These are phyloP conservation scores for Pseudozyma tsukubaensis DNA, from an alignment of 1,284 basidiomycete genomes.

Conservation along the genomic window DNA sequence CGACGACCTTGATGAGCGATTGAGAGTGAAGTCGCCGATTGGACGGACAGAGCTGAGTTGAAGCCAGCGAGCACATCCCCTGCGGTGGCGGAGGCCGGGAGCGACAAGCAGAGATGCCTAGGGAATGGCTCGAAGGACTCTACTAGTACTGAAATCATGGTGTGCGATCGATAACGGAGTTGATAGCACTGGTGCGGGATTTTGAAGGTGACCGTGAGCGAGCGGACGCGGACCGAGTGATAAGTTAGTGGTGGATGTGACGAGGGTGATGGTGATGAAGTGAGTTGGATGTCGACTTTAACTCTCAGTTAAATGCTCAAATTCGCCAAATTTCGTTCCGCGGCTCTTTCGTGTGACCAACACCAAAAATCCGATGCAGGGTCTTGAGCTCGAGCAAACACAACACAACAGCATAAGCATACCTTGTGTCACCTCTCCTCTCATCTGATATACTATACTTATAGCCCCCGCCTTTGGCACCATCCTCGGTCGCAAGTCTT, in stretches of 20 bases:
- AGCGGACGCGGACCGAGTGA: background rate
- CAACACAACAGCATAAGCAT: conserved; percentile 9
- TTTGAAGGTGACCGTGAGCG: background rate
- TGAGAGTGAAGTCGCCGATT: conserved; percentile 17
- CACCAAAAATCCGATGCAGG: conserved; percentile 32
- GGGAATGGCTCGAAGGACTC: conserved; percentile 48
- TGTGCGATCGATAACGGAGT: too few species aligned
- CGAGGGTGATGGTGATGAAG: conserved; percentile 22
- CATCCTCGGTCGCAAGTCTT: background rate
- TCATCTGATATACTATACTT: background rate
- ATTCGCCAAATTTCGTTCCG: conserved; percentile 10
- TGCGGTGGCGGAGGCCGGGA: conserved; percentile 37
- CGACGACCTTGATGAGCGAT: conserved; percentile 25
- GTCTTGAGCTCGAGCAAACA: conserved; percentile 14
- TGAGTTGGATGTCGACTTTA: background rate
- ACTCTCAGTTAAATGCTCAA: conserved; percentile 6
- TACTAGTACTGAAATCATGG: conserved; percentile 39
- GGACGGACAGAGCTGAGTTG: conserved; percentile 9
- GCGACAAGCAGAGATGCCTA: conserved; percentile 38
- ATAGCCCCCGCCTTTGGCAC: background rate
- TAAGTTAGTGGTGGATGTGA: background rate
- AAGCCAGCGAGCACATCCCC: conserved; percentile 38
- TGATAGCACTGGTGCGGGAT: background rate
- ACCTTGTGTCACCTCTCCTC: conserved; percentile 1
- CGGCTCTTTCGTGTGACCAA: conserved; percentile 1